These are phyloP conservation scores for Schizochytrium sp. DNA, from an alignment of 108 stramenopile genomes.

Conservation along the genomic window DNA sequence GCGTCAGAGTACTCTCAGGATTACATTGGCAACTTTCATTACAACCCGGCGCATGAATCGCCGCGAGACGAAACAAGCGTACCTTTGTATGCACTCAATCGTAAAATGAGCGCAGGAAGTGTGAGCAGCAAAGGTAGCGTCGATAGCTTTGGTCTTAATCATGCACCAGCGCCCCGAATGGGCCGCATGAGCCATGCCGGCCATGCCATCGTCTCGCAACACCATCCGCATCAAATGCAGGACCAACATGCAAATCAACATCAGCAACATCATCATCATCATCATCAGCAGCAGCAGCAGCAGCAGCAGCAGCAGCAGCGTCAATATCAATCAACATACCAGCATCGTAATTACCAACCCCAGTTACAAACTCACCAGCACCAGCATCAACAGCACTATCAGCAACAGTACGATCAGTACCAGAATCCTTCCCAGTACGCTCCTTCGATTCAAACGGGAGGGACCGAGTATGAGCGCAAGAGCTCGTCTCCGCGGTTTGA, in stretches of 20 bases:
- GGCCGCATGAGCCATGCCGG: not conserved
- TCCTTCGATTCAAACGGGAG: too few species aligned
- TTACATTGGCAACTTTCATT: not conserved
- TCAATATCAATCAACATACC: too few species aligned
- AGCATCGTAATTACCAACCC: too few species aligned
- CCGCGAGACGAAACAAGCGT: not conserved
- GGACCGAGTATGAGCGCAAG: not conserved
- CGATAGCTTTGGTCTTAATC: not conserved
- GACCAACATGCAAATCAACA: too few species aligned
- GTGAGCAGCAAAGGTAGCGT: constrained; percentile 2
- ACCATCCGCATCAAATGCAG: not conserved
- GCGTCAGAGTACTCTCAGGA: not conserved
- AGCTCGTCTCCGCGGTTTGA: not conserved
- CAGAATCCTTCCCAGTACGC: not conserved
- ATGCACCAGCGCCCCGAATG: not conserved
- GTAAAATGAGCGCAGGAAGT: not conserved
- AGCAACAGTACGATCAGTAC: too few species aligned
- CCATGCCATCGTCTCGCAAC: not conserved
- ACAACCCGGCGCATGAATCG: not conserved
- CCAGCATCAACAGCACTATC: too few species aligned
- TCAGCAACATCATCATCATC: too few species aligned
- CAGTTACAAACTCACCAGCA: too few species aligned
- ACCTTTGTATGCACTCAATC: not conserved
- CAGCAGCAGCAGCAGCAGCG: too few species aligned
- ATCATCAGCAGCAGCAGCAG: too few species aligned